Percentiles rank a stretch among this genome's conserved stretches.
Evolutionary conservation across 2,329 filamentous ascomycete species (phyloP).

Genomic region (Rhinocladiella mackenziei): DNA sequence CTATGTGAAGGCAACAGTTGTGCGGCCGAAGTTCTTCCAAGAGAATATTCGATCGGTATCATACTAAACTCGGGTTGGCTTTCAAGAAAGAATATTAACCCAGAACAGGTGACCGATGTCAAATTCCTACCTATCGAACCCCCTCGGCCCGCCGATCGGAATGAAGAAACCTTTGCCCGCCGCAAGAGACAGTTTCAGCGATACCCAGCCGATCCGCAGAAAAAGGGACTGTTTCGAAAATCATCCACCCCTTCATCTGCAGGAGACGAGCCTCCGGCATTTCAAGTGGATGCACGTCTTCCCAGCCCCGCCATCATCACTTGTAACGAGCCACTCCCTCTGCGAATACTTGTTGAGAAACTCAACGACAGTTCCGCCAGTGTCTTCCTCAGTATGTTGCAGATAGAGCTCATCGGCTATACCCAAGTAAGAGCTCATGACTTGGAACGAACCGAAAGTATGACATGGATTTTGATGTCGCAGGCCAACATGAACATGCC

Average conservation of each 20-base stretch:
- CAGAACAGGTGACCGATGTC: constrained; percentile 44
- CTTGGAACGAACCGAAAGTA: constrained; percentile 64
- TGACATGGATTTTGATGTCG: constrained; percentile 71
- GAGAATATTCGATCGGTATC: constrained; percentile 69
- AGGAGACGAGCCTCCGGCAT: constrained; percentile 46
- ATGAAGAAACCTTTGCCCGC: constrained; percentile 79
- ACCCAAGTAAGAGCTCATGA: constrained; percentile 78
- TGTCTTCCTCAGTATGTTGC: constrained; percentile 71
- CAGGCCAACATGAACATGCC: constrained; percentile 68
- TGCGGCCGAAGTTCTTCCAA: constrained; percentile 81
- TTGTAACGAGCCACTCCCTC: constrained; percentile 78
- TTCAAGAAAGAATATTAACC: constrained; percentile 7
- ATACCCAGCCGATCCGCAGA: constrained; percentile 42
- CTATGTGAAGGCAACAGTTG: constrained; percentile 92
- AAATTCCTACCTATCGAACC: constrained; percentile 92
- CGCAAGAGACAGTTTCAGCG: constrained; percentile 60
- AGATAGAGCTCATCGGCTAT: constrained; percentile 75
- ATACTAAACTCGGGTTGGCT: background rate
- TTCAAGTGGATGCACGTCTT: constrained; percentile 76
- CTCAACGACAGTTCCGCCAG: constrained; percentile 64
- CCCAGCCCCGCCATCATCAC: constrained; percentile 85
- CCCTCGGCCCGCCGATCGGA: constrained; percentile 62
- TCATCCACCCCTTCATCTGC: constrained; percentile 25
- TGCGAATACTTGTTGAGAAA: constrained; percentile 76
- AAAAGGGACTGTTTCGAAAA: constrained; percentile 58